phyloP scores from a whole-genome alignment of 371 early-diverging fungal species.

The Lichtheimia corymbifera region DNA sequence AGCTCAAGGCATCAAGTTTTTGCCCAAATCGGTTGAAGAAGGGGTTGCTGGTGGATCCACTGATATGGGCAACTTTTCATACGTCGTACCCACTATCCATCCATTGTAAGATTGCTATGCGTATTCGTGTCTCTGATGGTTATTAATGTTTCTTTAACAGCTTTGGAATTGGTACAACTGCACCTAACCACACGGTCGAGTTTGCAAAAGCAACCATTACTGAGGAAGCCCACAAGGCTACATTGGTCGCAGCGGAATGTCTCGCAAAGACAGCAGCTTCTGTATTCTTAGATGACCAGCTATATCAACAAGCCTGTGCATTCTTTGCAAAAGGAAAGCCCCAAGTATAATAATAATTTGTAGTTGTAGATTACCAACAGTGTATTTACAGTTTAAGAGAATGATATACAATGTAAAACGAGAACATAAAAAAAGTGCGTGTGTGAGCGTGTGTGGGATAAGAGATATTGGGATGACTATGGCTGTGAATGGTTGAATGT shows the following conservation, averaged over 20 bases:
- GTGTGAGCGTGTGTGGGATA: too few relatives aligned
- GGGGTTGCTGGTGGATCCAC: slow-evolving; percentile 51
- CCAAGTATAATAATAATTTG: background rate
- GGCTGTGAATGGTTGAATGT: too few relatives aligned
- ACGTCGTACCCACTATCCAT: slow-evolving; percentile 43
- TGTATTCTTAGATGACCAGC: slow-evolving; percentile 9
- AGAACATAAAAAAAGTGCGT: too few relatives aligned
- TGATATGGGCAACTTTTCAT: slow-evolving; percentile 76
- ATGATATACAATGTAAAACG: too few relatives aligned
- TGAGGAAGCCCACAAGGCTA: slow-evolving; percentile 55
- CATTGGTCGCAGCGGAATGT: slow-evolving; percentile 29
- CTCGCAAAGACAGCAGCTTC: slow-evolving; percentile 11
- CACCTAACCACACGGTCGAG: slow-evolving; percentile 63
- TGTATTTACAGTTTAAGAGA: too few relatives aligned
- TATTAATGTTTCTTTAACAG: slow-evolving; percentile 10
- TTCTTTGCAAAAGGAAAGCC: slow-evolving; percentile 5
- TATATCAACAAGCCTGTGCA: slow-evolving; percentile 5
- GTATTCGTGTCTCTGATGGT: background rate
- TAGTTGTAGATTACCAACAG: too few relatives aligned
- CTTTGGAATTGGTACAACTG: slow-evolving; percentile 26
- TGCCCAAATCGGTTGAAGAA: slow-evolving; percentile 39
- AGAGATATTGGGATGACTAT: too few relatives aligned
- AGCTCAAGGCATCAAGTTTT: slow-evolving; percentile 38
- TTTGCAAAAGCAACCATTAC: slow-evolving; percentile 65
- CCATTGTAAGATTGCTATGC: slow-evolving; percentile 22